Evolutionary conservation across 2,329 filamentous ascomycete genomes (phyloP), one percentile per base, ranked within the genome.

Genomic region (Clarireedia monteithiana): DNA sequence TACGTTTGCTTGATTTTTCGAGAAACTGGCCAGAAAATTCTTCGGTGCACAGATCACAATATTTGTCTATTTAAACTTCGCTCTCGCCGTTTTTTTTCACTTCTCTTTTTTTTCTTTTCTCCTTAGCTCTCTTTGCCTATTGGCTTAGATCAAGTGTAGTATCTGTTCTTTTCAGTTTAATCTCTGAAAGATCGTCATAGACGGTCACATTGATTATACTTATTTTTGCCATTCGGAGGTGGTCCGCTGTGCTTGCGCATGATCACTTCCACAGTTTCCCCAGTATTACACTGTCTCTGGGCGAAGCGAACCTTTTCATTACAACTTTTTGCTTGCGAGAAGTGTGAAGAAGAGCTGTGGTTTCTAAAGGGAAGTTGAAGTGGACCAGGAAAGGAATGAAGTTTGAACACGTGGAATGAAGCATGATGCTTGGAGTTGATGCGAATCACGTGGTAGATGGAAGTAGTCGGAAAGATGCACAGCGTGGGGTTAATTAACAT

Each of bases 151-250:
- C 86, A 90, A 89, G 85, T 90, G 85, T 89, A 90, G 86, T 90
- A 64, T 64, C 86, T 89, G 86, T 91, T 91, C 87, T 91, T 90
- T 88, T 89, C 85, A 91, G 88, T 90, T 91, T 91, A 91, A 91
- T 90, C 85, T 87, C 87, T 91, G 86, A 86, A 88, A 90, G 80
- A 79, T 78, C 77, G 78, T 83, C 81, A 88, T 76, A 78, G 61
- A 83, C 77, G 77, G 77, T 77, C 78, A 82, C 81, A 80, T 77
- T 83, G 85, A 89, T 91, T 91, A 89, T 82, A 83, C 85, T 78
- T 80, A 89, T 91, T 88, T 86, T 89, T 89, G 77, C 58, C 65
- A 59, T 63, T 80, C 66, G 73, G 70, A 68, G 64, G 68, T 72
- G 68, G 63, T 64, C 79, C 84, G 81, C 85, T 87, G 83, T 78